Conservation (phyloP, 768 basidiomycete species). For the Boletellus sp. region DNA sequence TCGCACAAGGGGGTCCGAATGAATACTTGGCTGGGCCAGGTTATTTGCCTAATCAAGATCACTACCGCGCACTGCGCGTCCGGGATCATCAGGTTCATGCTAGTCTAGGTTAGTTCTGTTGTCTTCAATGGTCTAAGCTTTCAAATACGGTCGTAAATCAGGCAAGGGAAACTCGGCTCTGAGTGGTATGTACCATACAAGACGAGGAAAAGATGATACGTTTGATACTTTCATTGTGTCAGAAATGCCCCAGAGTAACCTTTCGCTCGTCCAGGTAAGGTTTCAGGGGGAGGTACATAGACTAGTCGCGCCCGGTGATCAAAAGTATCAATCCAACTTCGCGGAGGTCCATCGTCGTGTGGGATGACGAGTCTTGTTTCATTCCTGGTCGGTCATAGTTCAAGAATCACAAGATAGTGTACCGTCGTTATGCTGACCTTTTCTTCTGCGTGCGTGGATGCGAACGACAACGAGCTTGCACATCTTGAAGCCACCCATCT, state of each 20-base stretch:
- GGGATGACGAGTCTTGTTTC: background rate
- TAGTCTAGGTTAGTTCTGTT: conserved; percentile 74
- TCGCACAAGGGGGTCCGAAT: too few species aligned
- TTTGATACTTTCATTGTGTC: background rate
- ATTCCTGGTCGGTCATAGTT: conserved; percentile 52
- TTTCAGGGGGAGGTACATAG: conserved; percentile 96
- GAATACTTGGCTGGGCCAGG: too few species aligned
- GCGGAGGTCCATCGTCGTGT: conserved; percentile 72
- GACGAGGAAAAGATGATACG: conserved; percentile 90
- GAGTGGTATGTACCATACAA: conserved; percentile 99
- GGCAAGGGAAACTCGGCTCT: conserved; percentile 94
- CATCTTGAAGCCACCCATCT: conserved; percentile 98
- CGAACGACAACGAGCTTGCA: conserved; percentile 96
- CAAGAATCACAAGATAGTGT: conserved; percentile 96
- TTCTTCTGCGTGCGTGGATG: conserved; percentile 98
- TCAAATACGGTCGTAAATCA: conserved; percentile 56
- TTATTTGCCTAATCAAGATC: conserved; percentile 15
- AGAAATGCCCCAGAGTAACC: conserved; percentile 1
- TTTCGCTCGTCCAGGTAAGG: conserved; percentile 56
- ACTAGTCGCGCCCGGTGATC: conserved; percentile 92
- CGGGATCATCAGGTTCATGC: conserved; percentile 99
- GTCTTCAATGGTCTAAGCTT: conserved; percentile 1
- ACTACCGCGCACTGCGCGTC: background rate
- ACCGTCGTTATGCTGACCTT: conserved; percentile 93
- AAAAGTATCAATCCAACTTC: conserved; percentile 99